Base-by-base conservation (phyloP, 768 basidiomycete genomes). In the Rubroboletus pulcherrimus region DNA sequence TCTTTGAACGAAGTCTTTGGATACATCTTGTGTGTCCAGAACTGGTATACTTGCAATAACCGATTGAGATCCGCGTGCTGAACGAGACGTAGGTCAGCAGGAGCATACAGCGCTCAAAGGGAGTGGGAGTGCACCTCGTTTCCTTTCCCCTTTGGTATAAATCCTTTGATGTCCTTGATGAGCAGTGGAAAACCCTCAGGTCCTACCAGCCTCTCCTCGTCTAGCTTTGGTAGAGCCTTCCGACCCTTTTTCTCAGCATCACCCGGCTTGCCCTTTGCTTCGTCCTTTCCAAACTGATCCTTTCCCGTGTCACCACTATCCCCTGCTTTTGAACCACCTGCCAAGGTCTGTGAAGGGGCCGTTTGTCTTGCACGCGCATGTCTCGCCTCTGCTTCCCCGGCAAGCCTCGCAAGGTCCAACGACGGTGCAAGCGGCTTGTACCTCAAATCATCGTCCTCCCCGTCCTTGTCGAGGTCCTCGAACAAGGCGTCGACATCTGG, bases 1-100 rank as follows among this genome's bases (percentile, higher is more conserved):
- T 97, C 94, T 43, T 78, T 78, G 70, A 98, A 97, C 39, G 87
- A 85, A 5, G 83, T 86, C 65, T 89, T 92, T 5, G 97, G 97
- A 67, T 89, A 95, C 78, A 99, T 78, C 63, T 81, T 82, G 74
- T 98, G 97, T 4, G 93, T 81, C 97, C 97, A 99, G 63, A 93
- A 89, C 65, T 94, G 93, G 68, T 98, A 98, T 35, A 89, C 75
- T 58, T 86, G 83, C 52, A 98, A 75, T 14, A 98, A 73, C 38
- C 89, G 78, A 59, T 83, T 83, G 38, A 99, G 80, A 71, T 99
- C 95, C 49, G 81, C 71, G n/a, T 77, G 78, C 95, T 98, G 49
- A 24, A 11, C 5, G 42, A 52, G 1, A 12, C 42, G 14, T 11
- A 3, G 4, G 39, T 65, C 56, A 63, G 37, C n/a, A 0, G 5